These are phyloP conservation scores for Lodderomyces jiufengensis DNA, from an alignment of 1,139 yeast genomes.

Conservation along the genomic window DNA sequence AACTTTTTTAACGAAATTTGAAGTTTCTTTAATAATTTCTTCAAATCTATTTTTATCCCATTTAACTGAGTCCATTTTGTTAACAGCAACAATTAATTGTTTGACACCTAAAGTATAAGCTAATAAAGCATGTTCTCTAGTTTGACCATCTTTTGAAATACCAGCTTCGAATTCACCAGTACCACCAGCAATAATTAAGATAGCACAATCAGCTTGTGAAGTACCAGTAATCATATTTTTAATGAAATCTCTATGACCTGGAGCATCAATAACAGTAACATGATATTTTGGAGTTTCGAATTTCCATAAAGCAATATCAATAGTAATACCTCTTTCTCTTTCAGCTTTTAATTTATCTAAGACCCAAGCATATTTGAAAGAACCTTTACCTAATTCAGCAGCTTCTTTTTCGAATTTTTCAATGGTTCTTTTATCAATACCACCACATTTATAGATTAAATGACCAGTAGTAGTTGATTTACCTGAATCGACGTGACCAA, in stretches of 20 bases:
- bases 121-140: conserved; percentile 89
- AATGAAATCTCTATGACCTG: conserved; percentile 97
- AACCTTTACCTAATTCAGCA: conserved; percentile 97
- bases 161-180: conserved; percentile 95
- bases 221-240: conserved; percentile 94
- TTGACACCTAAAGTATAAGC: conserved; percentile 90
- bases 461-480: conserved; percentile 98
- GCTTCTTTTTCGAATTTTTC: conserved; percentile 99
- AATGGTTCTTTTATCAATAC: conserved; percentile 96
- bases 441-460: conserved; percentile 92
- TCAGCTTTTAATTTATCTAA: conserved; percentile 94
- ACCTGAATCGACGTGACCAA: conserved; percentile 98
- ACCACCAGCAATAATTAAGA: conserved; percentile 88
- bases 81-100: conserved; percentile 85
- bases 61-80: conserved; percentile 92
- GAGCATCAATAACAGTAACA: conserved; percentile 91
- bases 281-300: conserved; percentile 94
- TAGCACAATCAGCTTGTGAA: conserved; percentile 92
- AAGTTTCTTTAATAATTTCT: conserved; percentile 79
- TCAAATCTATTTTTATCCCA: conserved; percentile 80
- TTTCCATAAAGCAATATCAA: conserved; percentile 92
- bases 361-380: conserved; percentile 98
- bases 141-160: conserved; percentile 91
- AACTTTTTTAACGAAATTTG: conserved; percentile 88
- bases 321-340: conserved; percentile 97